phyloP scores from a whole-genome alignment of 345 rosid species.

The Dipteronia dyeriana region DNA sequence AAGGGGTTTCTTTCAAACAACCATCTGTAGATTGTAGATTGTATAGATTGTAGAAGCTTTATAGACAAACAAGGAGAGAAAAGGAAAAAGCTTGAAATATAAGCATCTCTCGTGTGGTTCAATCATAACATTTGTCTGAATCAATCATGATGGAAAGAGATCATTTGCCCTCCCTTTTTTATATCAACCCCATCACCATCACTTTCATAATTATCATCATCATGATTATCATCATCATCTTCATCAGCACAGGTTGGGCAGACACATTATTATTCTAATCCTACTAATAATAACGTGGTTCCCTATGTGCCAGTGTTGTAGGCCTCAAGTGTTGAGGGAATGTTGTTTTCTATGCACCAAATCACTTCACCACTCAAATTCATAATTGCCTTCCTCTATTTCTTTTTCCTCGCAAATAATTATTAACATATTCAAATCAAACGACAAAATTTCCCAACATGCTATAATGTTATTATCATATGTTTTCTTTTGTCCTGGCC shows the following conservation, averaged over 20 bases:
- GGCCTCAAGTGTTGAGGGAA: background rate
- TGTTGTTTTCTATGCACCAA: background rate
- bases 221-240: background rate
- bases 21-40: background rate
- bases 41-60: background rate
- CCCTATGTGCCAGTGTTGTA: constrained; percentile 16
- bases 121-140: constrained; percentile 8
- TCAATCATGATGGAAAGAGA: constrained; percentile 13
- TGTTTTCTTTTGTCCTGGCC: background rate
- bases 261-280: background rate
- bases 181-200: constrained; percentile 15
- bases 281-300: background rate
- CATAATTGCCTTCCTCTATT: background rate
- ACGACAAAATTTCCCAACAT: constrained; percentile 1
- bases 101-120: constrained; percentile 11
- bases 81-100: constrained; percentile 2
- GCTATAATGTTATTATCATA: background rate
- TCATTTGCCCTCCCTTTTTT: background rate
- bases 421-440: background rate
- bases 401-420: background rate
- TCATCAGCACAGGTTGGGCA: constrained; percentile 6
- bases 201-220: constrained; percentile 3
- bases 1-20: background rate
- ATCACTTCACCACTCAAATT: background rate
- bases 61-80: background rate